Conservation (phyloP, 306 rosid genomes). For the Cotoneaster glaucophyllus region DNA sequence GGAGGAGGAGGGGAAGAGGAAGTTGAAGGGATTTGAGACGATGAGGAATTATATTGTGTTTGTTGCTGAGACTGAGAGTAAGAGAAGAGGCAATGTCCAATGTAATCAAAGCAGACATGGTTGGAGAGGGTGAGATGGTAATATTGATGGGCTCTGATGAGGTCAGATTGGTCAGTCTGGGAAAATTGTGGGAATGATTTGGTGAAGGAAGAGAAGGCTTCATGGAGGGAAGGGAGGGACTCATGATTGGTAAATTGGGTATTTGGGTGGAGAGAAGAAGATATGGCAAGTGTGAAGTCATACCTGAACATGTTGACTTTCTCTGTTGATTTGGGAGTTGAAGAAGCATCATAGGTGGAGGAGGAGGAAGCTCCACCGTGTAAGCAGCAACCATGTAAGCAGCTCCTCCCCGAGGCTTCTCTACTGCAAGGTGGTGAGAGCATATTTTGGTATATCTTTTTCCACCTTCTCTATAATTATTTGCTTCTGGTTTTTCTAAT, state of each 20-base stretch:
- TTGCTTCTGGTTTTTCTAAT: neutral
- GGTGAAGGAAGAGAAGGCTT: constrained; percentile 44
- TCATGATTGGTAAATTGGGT: constrained; percentile 70
- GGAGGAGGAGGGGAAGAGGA: constrained; percentile 25
- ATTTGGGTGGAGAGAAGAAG: constrained; percentile 45
- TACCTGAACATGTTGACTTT: constrained; percentile 8
- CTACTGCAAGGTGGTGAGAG: constrained; percentile 35
- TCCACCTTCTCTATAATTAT: neutral
- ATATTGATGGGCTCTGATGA: constrained; percentile 55
- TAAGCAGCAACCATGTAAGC: constrained; percentile 51
- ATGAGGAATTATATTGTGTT: neutral
- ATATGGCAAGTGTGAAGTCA: constrained; percentile 35
- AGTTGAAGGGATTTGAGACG: constrained; percentile 21
- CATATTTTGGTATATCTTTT: constrained; percentile 22
- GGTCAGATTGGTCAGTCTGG: constrained; percentile 37
- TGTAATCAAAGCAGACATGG: constrained; percentile 65
- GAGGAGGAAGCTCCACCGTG: constrained; percentile 44
- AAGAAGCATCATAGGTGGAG: constrained; percentile 2
- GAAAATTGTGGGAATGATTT: constrained; percentile 46
- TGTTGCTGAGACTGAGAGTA: constrained; percentile 29
- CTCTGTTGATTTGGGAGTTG: constrained; percentile 17
- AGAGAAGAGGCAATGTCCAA: constrained; percentile 79
- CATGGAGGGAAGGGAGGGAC: constrained; percentile 56
- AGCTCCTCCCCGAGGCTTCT: constrained; percentile 36
- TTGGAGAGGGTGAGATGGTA: constrained; percentile 53